Base-by-base conservation (phyloP, 2,329 filamentous ascomycete genomes). In the Chaetomium strumarium region DNA sequence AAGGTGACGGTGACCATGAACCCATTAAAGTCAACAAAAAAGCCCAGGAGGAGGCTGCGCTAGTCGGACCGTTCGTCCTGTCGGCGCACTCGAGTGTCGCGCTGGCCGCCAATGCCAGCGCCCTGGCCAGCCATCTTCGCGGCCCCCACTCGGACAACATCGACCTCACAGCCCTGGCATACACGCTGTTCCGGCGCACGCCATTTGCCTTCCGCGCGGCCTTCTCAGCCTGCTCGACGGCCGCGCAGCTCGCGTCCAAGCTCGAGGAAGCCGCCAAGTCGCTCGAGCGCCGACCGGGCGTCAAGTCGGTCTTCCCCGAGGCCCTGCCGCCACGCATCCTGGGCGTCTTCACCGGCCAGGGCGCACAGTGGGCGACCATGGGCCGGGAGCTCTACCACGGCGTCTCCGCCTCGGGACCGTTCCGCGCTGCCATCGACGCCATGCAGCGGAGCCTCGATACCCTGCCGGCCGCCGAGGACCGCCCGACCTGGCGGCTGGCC, bases 361-460 rank as follows among this genome's bases (percentile, higher is more conserved):
- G 61, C 6, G 60, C 63, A 0, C 59, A 63, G 31, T 65, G 60
- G 61, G 43, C 58, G 0, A 54, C 58, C 13, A 63, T 69, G 64
- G 66, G 63, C 7, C 46, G 36, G 5, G 56, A 62, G 5, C 51
- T 66, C 6, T 4, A 64, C 1, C 16, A 48, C 0, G 30, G 10
- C 0, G 62, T 60, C 39, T 56, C 62, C 0, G 13, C 8, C 1
- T 19, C 29, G 1, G 46, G 48, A 0, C 1, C 13, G 1, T 52
- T 56, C 6, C 40, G 60, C 8, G 29, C 53, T 12, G 42, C 43
- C 2, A 39, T 63, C 2, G 63, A 64, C 17, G 4, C 17, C 1
- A 55, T 51, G 0, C 38, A 64, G 19, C 53, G 58, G 24, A 14
- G 16, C 6, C 33, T 56, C 30, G 30, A n/a, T n/a, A n/a, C n/a